These are phyloP conservation scores for Escallonia rubra DNA, from an alignment of 129 eudicot genomes.

Conservation along the genomic window DNA sequence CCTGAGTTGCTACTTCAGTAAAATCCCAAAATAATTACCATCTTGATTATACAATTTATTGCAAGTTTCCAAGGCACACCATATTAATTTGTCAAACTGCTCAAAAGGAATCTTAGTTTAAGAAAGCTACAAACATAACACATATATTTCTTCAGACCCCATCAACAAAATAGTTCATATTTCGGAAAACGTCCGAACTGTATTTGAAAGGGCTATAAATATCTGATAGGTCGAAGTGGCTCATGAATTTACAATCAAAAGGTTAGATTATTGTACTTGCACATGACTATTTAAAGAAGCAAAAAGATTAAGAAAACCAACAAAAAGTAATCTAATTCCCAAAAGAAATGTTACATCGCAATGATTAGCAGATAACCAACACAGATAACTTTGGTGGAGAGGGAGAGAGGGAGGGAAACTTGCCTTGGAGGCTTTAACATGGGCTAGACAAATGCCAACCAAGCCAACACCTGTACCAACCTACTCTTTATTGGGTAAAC, in stretches of 20 bases:
- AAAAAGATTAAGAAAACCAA: no score
- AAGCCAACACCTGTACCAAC: conserved; percentile 98
- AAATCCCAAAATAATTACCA: not conserved
- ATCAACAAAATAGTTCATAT: no score
- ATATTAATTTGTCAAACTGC: no score
- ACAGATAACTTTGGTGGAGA: not conserved
- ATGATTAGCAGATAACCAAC: no score
- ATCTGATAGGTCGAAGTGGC: no score
- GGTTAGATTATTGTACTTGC: no score
- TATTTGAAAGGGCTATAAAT: no score
- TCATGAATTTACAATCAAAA: no score
- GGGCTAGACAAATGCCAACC: conserved; percentile 81
- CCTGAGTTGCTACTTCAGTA: not conserved
- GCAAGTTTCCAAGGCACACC: not conserved
- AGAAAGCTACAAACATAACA: not conserved
- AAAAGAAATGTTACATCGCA: no score
- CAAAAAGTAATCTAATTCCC: no score
- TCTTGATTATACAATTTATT: not conserved
- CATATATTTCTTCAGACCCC: no score
- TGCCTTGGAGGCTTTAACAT: conserved; percentile 68
- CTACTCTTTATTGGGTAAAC: conserved; percentile 32
- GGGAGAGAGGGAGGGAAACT: conserved; percentile 18
- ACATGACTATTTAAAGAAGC: not conserved
- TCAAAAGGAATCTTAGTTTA: not conserved
- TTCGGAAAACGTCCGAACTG: no score